phyloP scores from a whole-genome alignment of 257 asterid genomes.

The Apocynum venetum region DNA sequence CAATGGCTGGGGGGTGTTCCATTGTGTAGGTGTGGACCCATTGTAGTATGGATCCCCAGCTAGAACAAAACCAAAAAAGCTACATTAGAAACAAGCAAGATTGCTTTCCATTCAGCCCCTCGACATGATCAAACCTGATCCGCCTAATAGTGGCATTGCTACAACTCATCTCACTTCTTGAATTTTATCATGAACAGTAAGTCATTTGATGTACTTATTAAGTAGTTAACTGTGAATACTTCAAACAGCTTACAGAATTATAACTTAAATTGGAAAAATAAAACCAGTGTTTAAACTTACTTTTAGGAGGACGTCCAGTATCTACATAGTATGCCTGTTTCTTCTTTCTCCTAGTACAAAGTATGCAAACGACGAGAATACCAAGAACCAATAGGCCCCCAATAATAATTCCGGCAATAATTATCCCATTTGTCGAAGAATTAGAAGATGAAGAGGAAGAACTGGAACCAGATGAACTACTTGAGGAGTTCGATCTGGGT shows the following conservation, averaged over 20 bases:
- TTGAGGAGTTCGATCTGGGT: neutral
- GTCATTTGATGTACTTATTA: too few relatives aligned
- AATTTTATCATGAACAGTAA: too few relatives aligned
- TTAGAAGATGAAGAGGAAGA: conserved; percentile 17
- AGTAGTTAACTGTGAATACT: too few relatives aligned
- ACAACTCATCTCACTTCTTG: too few relatives aligned
- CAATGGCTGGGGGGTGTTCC: conserved; percentile 22
- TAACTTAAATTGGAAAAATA: too few relatives aligned
- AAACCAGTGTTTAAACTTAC: conserved; percentile 8
- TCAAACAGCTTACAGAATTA: too few relatives aligned
- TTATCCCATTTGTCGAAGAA: conserved; percentile 5
- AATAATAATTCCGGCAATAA: conserved; percentile 25
- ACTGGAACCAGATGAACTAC: conserved; percentile 11
- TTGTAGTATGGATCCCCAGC: conserved; percentile 25
- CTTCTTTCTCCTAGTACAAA: conserved; percentile 33
- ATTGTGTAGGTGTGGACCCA: conserved; percentile 13
- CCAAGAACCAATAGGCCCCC: conserved; percentile 29
- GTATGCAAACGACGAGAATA: conserved; percentile 17
- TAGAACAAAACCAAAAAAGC: neutral
- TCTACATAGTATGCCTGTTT: conserved; percentile 27
- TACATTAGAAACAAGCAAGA: neutral
- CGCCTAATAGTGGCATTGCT: too few relatives aligned
- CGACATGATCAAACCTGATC: too few relatives aligned
- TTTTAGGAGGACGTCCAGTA: conserved; percentile 26
- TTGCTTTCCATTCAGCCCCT: too few relatives aligned